Evolutionary conservation across 1,284 basidiomycete genomes (phyloP), one percentile per base, ranked within the genome.

Genomic region (Marasmius oreades): DNA sequence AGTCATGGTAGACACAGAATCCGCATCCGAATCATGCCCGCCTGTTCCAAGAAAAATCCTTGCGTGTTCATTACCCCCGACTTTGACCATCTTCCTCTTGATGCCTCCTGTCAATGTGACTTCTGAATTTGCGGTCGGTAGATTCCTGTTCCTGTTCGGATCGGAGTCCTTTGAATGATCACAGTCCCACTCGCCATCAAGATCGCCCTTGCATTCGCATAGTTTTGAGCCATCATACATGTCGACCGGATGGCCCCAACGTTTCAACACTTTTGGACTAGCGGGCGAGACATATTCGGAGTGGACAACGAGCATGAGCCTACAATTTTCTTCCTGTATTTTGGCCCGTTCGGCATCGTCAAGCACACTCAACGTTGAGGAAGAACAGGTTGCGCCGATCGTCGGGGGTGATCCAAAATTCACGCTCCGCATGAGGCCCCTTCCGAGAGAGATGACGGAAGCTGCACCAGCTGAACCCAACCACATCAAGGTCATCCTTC

Each of bases 201-300:
- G 11, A 33, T 48, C 54, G 16, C 34, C 57, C 20, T 48, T 26
- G 23, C 45, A 46, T 46, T 67, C 68, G 46, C 66, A 61, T 47
- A 69, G 70, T 37, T 52, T 48, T 14, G 37, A 26, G 5, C 56
- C 56, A 31, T 51, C 52, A 20, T 58, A 58, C 11, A 54, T 64
- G 26, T 65, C 64, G 46, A 70, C 61, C 4, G 60, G 55, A 57
- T 73, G 68, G 10, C 70, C 70, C 72, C 70, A 72, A 24, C 67
- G 63, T 54, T 67, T 66, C 44, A 73, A 71, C 23, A 80, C 78
- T 51, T 73, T 68, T 44, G 59, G 72, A 62, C 60, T 77, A 59
- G 70, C 78, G 64, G 79, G 78, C 18, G 73, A 76, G 26, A 80
- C 73, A 64, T 81, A 80, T 53, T 79, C 79, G 2, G 77, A 78